These are phyloP conservation scores for Cystobasidium onofrii DNA, from an alignment of 768 basidiomycete genomes.

Conservation along the genomic window DNA sequence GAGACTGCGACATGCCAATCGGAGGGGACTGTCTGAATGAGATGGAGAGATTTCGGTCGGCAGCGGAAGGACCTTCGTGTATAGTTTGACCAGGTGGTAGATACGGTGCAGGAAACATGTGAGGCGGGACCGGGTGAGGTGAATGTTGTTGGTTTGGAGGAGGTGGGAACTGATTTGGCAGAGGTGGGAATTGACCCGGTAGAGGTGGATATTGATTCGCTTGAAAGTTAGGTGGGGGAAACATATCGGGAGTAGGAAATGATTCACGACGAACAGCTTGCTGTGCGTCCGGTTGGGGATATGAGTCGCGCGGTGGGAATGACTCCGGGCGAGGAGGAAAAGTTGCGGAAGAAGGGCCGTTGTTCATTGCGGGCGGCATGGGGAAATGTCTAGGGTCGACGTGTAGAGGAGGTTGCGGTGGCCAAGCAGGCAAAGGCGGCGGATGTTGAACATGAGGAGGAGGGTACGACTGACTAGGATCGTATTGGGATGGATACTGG, in stretches of 20 bases:
- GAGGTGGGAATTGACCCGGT: constrained; percentile 4
- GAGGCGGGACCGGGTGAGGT: not conserved
- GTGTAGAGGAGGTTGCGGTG: not conserved
- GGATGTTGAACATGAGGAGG: not conserved
- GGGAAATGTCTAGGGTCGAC: not conserved
- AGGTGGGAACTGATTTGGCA: constrained; percentile 2
- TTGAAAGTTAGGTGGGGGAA: not conserved
- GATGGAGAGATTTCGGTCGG: not conserved
- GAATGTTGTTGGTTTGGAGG: not conserved
- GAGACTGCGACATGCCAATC: not conserved
- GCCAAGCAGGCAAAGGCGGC: constrained; percentile 13
- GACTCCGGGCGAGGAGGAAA: not conserved
- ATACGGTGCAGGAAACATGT: not conserved
- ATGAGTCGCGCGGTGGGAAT: not conserved
- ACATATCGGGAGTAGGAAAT: not conserved
- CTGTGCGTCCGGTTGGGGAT: not conserved
- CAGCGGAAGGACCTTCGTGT: constrained; percentile 4
- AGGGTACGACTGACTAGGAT: not conserved
- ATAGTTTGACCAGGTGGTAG: not conserved
- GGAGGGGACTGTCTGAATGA: not conserved
- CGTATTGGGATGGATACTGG: not conserved
- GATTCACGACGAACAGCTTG: not conserved
- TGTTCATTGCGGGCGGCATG: not conserved
- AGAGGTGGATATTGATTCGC: not conserved
- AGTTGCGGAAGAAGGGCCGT: not conserved